Base-by-base conservation (phyloP, 176 grass and related monocot species). In the Saccharum officinarum region DNA sequence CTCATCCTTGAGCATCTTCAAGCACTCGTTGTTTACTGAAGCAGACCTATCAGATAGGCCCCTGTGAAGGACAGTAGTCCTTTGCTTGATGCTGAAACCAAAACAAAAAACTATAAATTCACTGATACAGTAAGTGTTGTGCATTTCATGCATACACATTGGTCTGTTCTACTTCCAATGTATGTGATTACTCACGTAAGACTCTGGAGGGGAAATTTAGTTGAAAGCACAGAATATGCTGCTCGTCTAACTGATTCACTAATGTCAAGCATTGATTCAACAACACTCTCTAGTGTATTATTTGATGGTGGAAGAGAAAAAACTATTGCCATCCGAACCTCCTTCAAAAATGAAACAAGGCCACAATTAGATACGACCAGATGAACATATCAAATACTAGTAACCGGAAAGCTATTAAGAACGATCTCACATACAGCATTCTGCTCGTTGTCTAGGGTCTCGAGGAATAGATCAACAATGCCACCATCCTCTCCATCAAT, bases 1-100 rank as follows among this genome's bases (percentile, higher is more conserved):
- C 80, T 95, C 92, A 45, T 98, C 93, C 84, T 98, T 98, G 18
- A 96, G 86, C 97, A 96, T 98, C 82, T 90, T 95, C 34, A 98
- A 82, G 47, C 93, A 96, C 69, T 91, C 92, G 15, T 82, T 89
- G 30, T 81, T 87, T 72, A 98, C 97, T 69, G 79, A 55, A 78
- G 77, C 17, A 85, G 93, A 98, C 76, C 93, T 92, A 83, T 98
- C 92, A 0, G 86, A 94, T 71, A 92, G 86, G 5, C 93, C 93
- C 74, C 97, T 98, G 83, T 92, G 90, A 82, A 98, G 93, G 74
- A 98, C 81, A 37, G 82, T 92, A 55, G 88, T 96, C 77, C 97
- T 92, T 78, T 95, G 91, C 93, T 98, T 98, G 75, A 98, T 98
- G 86, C 97, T 98, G 86, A 92, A 84, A n/a, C 22, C 55, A 86